Evolutionary conservation across 495 filamentous ascomycete species (phyloP).

Genomic region (Podospora pseudocomata): DNA sequence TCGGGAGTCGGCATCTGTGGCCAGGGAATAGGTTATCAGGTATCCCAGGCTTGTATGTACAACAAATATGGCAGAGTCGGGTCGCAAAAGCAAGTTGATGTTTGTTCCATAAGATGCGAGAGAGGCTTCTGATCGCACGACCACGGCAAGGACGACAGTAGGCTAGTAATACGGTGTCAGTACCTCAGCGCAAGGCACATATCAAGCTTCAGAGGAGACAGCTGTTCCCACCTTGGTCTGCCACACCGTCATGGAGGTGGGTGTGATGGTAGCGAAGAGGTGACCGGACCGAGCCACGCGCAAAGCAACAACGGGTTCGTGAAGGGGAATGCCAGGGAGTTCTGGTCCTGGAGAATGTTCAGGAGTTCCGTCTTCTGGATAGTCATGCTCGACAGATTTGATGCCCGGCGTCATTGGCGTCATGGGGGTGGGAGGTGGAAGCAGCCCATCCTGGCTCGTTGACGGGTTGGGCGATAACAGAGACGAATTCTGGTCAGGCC

Average conservation of each 20-base stretch:
- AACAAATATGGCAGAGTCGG: constrained; percentile 86
- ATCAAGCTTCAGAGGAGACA: constrained; percentile 21
- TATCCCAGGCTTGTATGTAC: constrained; percentile 86
- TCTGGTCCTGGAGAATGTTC: constrained; percentile 13
- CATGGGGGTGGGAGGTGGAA: constrained; percentile 39
- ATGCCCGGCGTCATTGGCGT: constrained; percentile 52
- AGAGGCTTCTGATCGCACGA: constrained; percentile 75
- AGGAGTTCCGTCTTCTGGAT: constrained; percentile 31
- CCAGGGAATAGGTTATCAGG: constrained; percentile 89
- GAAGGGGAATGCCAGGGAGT: constrained; percentile 26
- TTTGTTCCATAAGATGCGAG: constrained; percentile 81
- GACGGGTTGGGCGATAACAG: constrained; percentile 26
- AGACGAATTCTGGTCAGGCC: constrained; percentile 23
- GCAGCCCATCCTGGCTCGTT: constrained; percentile 28
- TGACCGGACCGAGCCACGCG: constrained; percentile 77
- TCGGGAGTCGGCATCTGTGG: constrained; percentile 73
- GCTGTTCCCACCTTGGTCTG: constrained; percentile 71
- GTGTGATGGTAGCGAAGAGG: constrained; percentile 85
- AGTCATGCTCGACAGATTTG: constrained; percentile 50
- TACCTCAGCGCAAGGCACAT: background rate
- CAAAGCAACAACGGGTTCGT: constrained; percentile 66
- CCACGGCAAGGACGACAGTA: constrained; percentile 78
- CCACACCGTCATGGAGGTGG: constrained; percentile 81
- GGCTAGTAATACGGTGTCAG: constrained; percentile 56
- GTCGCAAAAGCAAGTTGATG: constrained; percentile 77